Conservation (phyloP, 331 rosid species). For the Acacia pycnantha region DNA sequence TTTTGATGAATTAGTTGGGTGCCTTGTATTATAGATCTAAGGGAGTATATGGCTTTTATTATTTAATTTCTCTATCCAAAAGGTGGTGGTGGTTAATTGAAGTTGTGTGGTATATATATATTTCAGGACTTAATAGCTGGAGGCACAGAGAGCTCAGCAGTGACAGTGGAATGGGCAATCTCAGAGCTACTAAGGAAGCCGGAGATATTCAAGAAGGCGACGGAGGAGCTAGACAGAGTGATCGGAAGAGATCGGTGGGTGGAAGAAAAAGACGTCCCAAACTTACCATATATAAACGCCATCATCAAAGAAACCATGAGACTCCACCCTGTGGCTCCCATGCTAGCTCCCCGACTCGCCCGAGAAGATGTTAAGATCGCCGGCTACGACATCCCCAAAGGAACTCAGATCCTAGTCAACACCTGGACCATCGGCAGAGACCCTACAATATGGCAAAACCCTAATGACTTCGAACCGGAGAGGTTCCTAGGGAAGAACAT, state of each 20-base stretch:
- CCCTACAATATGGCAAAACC: conserved; percentile 63
- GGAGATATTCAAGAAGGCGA: conserved; percentile 49
- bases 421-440: conserved; percentile 69
- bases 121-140: conserved; percentile 70
- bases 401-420: conserved; percentile 50
- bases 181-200: conserved; percentile 61
- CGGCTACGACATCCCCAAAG: conserved; percentile 78
- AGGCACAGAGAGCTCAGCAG: conserved; percentile 84
- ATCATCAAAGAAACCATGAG: conserved; percentile 73
- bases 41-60: too few relatives aligned
- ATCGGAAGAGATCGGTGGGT: conserved; percentile 81
- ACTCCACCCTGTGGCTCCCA: conserved; percentile 78
- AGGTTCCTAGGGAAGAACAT: conserved; percentile 55
- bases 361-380: conserved; percentile 45
- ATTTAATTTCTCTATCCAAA: background rate
- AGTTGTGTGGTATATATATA: too few relatives aligned
- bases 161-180: conserved; percentile 79
- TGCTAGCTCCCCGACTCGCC: conserved; percentile 57
- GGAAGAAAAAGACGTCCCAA: conserved; percentile 64
- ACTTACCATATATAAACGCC: conserved; percentile 54
- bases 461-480: conserved; percentile 59
- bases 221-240: conserved; percentile 66
- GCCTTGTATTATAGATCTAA: too few relatives aligned
- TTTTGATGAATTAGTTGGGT: too few relatives aligned
- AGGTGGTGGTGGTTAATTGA: too few relatives aligned